Percentiles rank a stretch among this genome's conserved stretches.
Evolutionary conservation across 441 rosid genomes (phyloP).

Genomic region (Populus hybrid): DNA sequence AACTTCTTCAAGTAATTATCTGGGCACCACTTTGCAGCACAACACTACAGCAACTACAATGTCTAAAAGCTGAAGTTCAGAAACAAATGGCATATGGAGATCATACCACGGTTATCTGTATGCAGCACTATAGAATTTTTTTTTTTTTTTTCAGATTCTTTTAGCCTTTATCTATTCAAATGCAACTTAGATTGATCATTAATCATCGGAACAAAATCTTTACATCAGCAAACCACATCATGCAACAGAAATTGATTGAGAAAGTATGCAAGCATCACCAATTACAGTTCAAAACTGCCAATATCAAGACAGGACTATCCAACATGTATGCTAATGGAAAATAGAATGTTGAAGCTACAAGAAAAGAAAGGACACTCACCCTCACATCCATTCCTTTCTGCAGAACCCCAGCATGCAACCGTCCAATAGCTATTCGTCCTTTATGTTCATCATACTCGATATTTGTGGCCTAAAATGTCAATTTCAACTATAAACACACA

Average conservation of each 20-base stretch:
- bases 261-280: not conserved
- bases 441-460: slow-evolving; percentile 95
- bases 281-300: not conserved
- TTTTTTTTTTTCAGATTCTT: not conserved
- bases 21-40: not conserved
- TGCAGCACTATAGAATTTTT: not conserved
- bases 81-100: not conserved
- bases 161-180: not conserved
- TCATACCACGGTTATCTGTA: not conserved
- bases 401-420: slow-evolving; percentile 85
- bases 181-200: not conserved
- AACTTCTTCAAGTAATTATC: not conserved
- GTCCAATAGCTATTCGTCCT: slow-evolving; percentile 95
- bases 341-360: slow-evolving; percentile 2
- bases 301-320: not conserved
- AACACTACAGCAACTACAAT: not conserved
- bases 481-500: slow-evolving; percentile 7
- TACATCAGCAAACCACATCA: not conserved
- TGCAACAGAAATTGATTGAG: not conserved
- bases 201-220: not conserved
- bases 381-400: slow-evolving; percentile 87
- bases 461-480: slow-evolving; percentile 65
- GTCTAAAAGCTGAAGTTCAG: not conserved
- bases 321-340: not conserved
- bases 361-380: slow-evolving; percentile 41